Percentiles rank a stretch among this genome's conserved stretches.
phyloP scores from a whole-genome alignment of 2,329 filamentous ascomycete species.

The Aspergillus fumigatus region DNA sequence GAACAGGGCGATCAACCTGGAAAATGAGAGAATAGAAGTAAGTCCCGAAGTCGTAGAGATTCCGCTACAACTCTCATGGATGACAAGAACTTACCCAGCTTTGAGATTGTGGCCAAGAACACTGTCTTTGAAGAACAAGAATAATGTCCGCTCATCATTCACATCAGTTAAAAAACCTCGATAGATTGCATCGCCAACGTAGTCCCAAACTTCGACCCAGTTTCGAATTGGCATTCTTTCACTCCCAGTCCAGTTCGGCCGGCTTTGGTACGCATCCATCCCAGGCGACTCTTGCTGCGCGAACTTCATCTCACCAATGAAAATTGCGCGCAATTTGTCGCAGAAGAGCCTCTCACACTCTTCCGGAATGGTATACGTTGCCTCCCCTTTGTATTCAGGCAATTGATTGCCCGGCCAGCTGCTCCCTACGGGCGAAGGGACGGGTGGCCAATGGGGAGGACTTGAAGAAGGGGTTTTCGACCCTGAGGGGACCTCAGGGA shows the following conservation, averaged over 20 bases:
- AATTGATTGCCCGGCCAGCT: conserved; percentile 27
- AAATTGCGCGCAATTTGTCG: conserved; percentile 87
- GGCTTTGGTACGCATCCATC: conserved; percentile 62
- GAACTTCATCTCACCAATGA: conserved; percentile 90
- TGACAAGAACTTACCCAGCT: conserved; percentile 64
- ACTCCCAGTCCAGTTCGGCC: conserved; percentile 26
- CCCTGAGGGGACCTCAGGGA: conserved; percentile 90
- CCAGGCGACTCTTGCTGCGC: conserved; percentile 75
- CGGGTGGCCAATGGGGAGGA: conserved; percentile 78
- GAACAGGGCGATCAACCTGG: conserved; percentile 79
- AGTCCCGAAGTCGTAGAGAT: neutral
- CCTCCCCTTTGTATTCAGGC: conserved; percentile 67
- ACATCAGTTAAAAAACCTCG: conserved; percentile 76
- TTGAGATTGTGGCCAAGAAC: conserved; percentile 75
- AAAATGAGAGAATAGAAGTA: neutral
- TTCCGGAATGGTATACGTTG: conserved; percentile 93
- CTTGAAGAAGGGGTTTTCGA: conserved; percentile 80
- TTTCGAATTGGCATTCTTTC: conserved; percentile 23
- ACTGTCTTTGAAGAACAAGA: conserved; percentile 79
- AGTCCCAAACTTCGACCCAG: conserved; percentile 57
- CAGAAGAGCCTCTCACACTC: conserved; percentile 99
- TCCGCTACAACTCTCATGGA: neutral
- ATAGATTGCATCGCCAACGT: conserved; percentile 77
- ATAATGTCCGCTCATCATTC: conserved; percentile 67
- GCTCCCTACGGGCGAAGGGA: conserved; percentile 60